Evolutionary conservation across 2,329 filamentous ascomycete genomes (phyloP), one percentile per base, ranked within the genome.

Genomic region (Xylariaceae sp.): DNA sequence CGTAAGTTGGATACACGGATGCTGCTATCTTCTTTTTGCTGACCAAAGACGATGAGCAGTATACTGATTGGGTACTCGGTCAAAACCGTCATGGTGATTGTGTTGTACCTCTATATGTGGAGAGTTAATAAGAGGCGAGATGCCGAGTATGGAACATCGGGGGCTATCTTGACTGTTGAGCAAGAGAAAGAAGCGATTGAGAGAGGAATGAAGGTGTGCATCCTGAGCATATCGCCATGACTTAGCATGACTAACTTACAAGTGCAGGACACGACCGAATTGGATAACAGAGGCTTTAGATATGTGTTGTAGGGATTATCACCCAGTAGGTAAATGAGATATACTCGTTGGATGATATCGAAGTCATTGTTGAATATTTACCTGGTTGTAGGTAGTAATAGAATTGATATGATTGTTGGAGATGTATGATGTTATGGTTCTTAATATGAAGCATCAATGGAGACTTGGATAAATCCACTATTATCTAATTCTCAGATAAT

Each of bases 71-170:
- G 76, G 0, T 81, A 81, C 50, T 63, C 66, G 3, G 66, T 79
- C 8, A 80, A 81, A 59, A 61, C 79, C 0, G 43, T 64, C 2
- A 67, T 71, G 49, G 74, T 80, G 0, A 54, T 73, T 0, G 63
- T 75, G 0, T 55, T 82, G 2, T 80, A 77, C 48, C 49, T 73
- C 1, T 81, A 79, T 52, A 80, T 80, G 77, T 76, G 66, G 54
- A 56, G 63, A 2, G 68, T 68, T 12, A 82, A 81, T 58, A 76
- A 75, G 59, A 71, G 69, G 47, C 63, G 78, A 20, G 77, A 82
- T 57, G 59, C 68, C 1, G 71, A 73, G 35, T 71, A 67, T 4
- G 64, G 59, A 1, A 46, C 53, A 17, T 57, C 57, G 6, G 51
- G 52, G 20, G 40, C 51, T 1, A 37, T 42, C 5, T 36, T 57